Evolutionary conservation across 129 eudicot species (phyloP).

Genomic region (Chrysanthemum seticuspe): DNA sequence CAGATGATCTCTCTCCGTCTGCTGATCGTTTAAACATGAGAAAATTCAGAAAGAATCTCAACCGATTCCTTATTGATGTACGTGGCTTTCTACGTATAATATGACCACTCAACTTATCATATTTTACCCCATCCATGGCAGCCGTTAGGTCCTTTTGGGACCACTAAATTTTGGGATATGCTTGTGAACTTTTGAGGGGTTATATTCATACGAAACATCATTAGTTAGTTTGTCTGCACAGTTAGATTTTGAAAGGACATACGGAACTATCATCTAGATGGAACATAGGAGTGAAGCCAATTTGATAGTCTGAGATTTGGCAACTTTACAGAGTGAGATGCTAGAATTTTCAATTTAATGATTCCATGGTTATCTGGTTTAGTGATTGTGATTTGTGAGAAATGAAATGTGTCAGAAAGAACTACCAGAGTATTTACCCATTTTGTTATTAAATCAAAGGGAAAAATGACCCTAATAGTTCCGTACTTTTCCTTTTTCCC

Average conservation of each 20-base stretch:
- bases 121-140: conserved; percentile 14
- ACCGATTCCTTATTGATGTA: conserved; percentile 73
- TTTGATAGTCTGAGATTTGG: not conserved
- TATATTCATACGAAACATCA: not conserved
- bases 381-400: too few species aligned
- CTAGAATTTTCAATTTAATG: not conserved
- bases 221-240: conserved; percentile 14
- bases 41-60: conserved; percentile 87
- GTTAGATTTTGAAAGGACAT: too few species aligned
- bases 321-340: conserved; percentile 4
- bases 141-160: not conserved
- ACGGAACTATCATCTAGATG: not conserved
- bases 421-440: not conserved
- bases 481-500: too few species aligned
- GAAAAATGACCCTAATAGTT: too few species aligned
- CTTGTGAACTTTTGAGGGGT: conserved; percentile 18
- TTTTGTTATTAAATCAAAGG: too few species aligned
- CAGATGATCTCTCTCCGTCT: conserved; percentile 65
- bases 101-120: conserved; percentile 31
- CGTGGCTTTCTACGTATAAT: conserved; percentile 86
- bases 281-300: not conserved
- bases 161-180: not conserved
- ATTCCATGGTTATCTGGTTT: not conserved
- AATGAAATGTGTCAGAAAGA: too few species aligned
- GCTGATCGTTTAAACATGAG: conserved; percentile 79